A percentile compares a stretch with the other conserved stretches of the same genome.
These are phyloP conservation scores for Dentipellis fragilis DNA, from an alignment of 768 basidiomycete species.

Conservation along the genomic window DNA sequence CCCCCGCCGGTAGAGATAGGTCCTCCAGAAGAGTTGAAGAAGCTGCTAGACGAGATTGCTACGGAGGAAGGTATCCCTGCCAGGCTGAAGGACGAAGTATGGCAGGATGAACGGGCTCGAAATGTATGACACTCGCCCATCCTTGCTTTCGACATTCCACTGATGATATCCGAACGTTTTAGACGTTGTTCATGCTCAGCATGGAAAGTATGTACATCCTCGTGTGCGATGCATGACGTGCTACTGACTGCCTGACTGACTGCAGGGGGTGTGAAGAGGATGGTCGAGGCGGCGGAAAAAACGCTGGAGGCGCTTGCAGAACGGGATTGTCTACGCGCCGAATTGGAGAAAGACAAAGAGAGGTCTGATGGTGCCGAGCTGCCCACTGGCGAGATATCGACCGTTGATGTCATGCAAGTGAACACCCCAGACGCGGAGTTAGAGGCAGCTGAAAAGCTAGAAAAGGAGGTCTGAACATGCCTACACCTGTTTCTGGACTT, in stretches of 20 bases:
- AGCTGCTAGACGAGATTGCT: slow-evolving; percentile 32
- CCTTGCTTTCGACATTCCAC: not conserved
- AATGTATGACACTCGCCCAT: slow-evolving; percentile 22
- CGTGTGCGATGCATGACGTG: too few species aligned
- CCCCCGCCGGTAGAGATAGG: slow-evolving; percentile 1
- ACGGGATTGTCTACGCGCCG: slow-evolving; percentile 19
- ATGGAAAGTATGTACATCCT: slow-evolving; percentile 31
- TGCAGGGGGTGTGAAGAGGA: slow-evolving; percentile 23
- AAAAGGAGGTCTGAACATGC: too few species aligned
- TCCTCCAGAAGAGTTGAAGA: slow-evolving; percentile 21
- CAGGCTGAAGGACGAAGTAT: slow-evolving; percentile 27
- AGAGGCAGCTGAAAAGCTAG: too few species aligned
- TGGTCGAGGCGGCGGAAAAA: slow-evolving; percentile 25
- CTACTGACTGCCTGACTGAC: not conserved
- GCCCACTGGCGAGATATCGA: too few species aligned
- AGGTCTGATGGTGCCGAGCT: too few species aligned
- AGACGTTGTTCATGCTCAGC: slow-evolving; percentile 35
- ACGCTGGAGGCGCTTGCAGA: slow-evolving; percentile 21
- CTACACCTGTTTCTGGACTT: too few species aligned
- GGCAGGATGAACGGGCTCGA: slow-evolving; percentile 32
- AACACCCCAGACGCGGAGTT: too few species aligned
- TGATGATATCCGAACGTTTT: not conserved
- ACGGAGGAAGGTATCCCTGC: slow-evolving; percentile 23
- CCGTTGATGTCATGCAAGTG: too few species aligned
- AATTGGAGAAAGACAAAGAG: not conserved